Evolutionary conservation across 1,284 basidiomycete species (phyloP).

Genomic region (Rhodotorula glutinis): DNA sequence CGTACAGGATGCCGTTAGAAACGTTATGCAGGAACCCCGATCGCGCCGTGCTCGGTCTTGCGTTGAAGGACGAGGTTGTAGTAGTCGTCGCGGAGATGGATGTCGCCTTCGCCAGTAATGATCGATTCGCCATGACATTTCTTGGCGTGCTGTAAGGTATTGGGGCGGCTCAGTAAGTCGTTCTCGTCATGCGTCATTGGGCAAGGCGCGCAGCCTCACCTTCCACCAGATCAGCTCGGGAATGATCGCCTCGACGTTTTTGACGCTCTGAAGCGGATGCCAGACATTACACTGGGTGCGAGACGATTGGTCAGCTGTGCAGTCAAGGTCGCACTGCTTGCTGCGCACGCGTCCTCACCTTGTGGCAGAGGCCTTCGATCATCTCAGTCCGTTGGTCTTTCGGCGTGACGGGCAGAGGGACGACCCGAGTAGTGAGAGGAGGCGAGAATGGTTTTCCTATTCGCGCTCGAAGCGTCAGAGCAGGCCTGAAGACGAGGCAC

Average conservation of each 20-base stretch:
- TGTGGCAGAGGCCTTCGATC: conserved; percentile 69
- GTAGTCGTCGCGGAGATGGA: conserved; percentile 54
- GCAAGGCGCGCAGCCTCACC: conserved; percentile 9
- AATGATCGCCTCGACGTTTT: conserved; percentile 32
- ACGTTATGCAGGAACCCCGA: not conserved
- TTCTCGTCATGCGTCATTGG: not conserved
- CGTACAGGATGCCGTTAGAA: too few relatives aligned
- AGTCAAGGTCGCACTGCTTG: conserved; percentile 10
- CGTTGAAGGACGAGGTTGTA: conserved; percentile 25
- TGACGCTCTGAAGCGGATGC: conserved; percentile 35
- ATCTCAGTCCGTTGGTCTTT: conserved; percentile 62
- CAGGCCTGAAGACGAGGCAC: too few relatives aligned
- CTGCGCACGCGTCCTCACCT: conserved; percentile 52
- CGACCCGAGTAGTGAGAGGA: conserved; percentile 61
- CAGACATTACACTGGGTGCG: conserved; percentile 28
- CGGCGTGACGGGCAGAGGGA: conserved; percentile 50
- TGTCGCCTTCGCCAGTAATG: conserved; percentile 58
- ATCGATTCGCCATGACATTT: conserved; percentile 50
- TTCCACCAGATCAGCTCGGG: conserved; percentile 57
- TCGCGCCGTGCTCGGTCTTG: conserved; percentile 13
- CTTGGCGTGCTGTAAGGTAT: conserved; percentile 26
- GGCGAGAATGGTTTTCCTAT: conserved; percentile 69
- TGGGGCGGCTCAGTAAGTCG: not conserved
- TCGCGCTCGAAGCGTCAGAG: not conserved
- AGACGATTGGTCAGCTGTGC: not conserved